Base-by-base conservation (phyloP, 306 rosid species). In the Malus fusca region DNA sequence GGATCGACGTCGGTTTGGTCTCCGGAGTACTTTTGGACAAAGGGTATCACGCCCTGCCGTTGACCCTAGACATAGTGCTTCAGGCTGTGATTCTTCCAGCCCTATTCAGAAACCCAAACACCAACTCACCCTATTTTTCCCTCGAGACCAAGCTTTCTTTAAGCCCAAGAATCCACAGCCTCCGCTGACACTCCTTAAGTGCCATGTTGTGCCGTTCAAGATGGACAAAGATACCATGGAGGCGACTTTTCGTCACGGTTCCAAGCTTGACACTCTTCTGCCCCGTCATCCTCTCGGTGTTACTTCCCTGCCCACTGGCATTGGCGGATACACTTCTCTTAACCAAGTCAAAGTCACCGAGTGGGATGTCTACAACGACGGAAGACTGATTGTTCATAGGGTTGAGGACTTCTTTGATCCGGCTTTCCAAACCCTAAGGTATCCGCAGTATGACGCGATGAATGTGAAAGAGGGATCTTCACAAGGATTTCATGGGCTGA, bases 211-310 rank as follows among this genome's bases (percentile, higher is more conserved):
- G 17, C 67, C 56, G 10, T 31, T 53, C 11, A 53, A 53, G 33
- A 72, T 76, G 26, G 26, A 75, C 64, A 67, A 11, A 17, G 26
- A 53, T 19, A 1, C 66, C 25, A 4, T 35, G 4, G 70, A 66
- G 21, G 2, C 26, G 30, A 14, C 12, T 13, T 9, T 75, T 21
- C 1, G 21, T 25, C 60, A 10, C n/a, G 64, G 71, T 28, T 76
- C 79, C 40, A 76, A 65, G 40, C 6, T 76, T 10, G 79, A 53
- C 5, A 76, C 79, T 2, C 73, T 76, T 5, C 40, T 25, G 19
- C 79, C 8, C 4, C 43, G 42, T 15, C 79, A 53, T 76, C 73
- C 73, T 37, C 73, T 52, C 35, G 21, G 25, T 5, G 28, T 72
- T 28, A 65, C 69, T 18, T 65, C 69, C 44, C 46, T 65, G 30